These are phyloP conservation scores for Ganoderma resinaceum DNA, from an alignment of 1,284 basidiomycete genomes.

Conservation along the genomic window DNA sequence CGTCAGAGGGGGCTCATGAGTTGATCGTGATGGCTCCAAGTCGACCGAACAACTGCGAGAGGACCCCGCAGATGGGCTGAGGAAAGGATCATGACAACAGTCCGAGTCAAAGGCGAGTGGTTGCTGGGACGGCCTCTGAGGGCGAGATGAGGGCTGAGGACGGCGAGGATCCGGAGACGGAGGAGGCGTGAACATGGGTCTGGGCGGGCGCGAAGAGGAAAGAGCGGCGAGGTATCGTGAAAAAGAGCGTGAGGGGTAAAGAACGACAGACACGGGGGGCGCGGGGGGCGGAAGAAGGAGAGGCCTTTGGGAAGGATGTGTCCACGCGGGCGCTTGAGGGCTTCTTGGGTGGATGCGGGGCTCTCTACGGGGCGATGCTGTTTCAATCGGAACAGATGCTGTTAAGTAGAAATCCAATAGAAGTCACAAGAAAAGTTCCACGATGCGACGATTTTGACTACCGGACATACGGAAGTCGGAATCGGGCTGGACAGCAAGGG, in stretches of 20 bases:
- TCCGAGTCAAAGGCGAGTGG: slow-evolving; percentile 20
- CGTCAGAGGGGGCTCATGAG: slow-evolving; percentile 17
- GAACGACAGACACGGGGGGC: slow-evolving; percentile 28
- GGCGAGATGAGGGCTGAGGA: slow-evolving; percentile 10
- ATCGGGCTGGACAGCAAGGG: neutral
- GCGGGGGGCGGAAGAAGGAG: slow-evolving; percentile 11
- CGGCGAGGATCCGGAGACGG: slow-evolving; percentile 49
- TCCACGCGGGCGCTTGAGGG: slow-evolving; percentile 16
- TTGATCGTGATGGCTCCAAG: neutral
- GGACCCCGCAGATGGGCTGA: slow-evolving; percentile 20
- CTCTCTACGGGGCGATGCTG: slow-evolving; percentile 18
- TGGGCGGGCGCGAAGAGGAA: neutral
- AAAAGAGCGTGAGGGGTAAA: slow-evolving; percentile 34
- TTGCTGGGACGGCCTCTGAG: slow-evolving; percentile 14
- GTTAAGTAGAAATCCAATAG: too few relatives aligned
- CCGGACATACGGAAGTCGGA: neutral
- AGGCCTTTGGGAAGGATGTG: slow-evolving; percentile 11
- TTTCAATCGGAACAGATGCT: slow-evolving; percentile 22
- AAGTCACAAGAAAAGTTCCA: slow-evolving; percentile 12
- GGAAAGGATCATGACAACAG: slow-evolving; percentile 20
- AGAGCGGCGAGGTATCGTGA: slow-evolving; percentile 19
- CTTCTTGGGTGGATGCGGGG: slow-evolving; percentile 16
- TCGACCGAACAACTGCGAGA: slow-evolving; percentile 20
- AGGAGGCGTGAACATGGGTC: slow-evolving; percentile 58
- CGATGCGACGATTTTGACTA: neutral